These are phyloP conservation scores for Nigrospora osmanthi DNA, from an alignment of 2,329 filamentous ascomycete species.

Conservation along the genomic window DNA sequence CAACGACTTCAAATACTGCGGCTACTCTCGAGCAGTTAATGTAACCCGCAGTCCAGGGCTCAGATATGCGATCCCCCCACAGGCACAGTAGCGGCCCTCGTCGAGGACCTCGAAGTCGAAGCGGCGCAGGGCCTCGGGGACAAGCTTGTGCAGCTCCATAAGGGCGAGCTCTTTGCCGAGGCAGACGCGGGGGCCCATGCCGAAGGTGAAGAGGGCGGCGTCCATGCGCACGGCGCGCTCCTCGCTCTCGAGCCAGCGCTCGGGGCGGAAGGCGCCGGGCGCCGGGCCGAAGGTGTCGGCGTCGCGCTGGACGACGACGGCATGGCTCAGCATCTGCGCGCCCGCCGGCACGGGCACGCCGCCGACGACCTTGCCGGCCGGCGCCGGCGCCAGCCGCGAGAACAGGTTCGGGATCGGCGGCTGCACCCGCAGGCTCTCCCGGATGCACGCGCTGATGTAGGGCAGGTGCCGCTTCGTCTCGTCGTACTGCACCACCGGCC, in stretches of 20 bases:
- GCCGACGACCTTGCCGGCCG: background rate
- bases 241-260: background rate
- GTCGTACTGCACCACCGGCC: background rate
- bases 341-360: background rate
- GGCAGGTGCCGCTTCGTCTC: background rate
- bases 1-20: background rate
- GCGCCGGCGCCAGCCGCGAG: background rate
- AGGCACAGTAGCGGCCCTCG: background rate
- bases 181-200: background rate
- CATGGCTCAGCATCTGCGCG: background rate
- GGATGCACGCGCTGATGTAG: slow-evolving; percentile 1
- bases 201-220: background rate
- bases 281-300: background rate
- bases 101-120: background rate
- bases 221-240: background rate
- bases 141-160: slow-evolving; percentile 1
- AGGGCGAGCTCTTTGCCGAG: background rate
- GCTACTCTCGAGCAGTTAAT: background rate
- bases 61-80: background rate
- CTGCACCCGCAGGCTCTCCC: background rate
- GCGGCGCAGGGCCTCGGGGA: background rate
- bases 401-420: background rate
- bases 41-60: background rate
- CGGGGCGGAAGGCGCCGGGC: background rate
- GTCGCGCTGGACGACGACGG: background rate